phyloP scores from a whole-genome alignment of 2,329 filamentous ascomycete species.

The Pyricularia grisea region DNA sequence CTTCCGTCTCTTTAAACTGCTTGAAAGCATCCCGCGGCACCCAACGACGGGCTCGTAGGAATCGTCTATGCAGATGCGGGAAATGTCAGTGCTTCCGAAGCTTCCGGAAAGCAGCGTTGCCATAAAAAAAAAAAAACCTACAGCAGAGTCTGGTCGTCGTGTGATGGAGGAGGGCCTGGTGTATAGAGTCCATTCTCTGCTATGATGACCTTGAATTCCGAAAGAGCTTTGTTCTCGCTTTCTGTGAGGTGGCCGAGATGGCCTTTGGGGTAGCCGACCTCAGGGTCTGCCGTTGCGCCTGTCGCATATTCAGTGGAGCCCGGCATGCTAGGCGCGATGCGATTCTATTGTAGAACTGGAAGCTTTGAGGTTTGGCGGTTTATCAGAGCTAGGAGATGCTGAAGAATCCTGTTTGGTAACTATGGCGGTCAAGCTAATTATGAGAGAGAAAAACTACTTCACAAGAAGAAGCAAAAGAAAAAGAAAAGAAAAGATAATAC shows the following conservation, averaged over 20 bases:
- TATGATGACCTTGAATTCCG: conserved; percentile 61
- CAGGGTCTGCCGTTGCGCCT: conserved; percentile 14
- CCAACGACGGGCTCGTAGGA: conserved; percentile 77
- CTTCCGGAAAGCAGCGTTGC: neutral
- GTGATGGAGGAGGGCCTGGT: conserved; percentile 46
- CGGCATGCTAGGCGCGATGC: neutral
- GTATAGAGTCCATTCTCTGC: conserved; percentile 56
- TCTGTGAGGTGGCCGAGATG: conserved; percentile 69
- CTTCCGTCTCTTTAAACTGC: conserved; percentile 83
- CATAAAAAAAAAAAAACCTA: conserved; percentile 27
- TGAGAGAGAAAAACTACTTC: neutral
- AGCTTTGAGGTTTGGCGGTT: neutral
- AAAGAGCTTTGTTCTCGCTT: conserved; percentile 57
- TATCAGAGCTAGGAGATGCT: neutral
- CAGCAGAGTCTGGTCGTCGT: conserved; percentile 67
- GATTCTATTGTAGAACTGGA: neutral
- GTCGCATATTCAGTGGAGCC: neutral
- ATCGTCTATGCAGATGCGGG: conserved; percentile 49
- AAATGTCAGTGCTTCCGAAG: conserved; percentile 3
- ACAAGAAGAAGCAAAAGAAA: neutral
- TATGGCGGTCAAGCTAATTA: neutral
- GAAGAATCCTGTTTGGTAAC: neutral
- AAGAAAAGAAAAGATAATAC: neutral
- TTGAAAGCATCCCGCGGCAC: conserved; percentile 64
- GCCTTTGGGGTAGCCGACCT: conserved; percentile 57